Conservation (phyloP, 768 basidiomycete species). For the Mycena polygramma region DNA sequence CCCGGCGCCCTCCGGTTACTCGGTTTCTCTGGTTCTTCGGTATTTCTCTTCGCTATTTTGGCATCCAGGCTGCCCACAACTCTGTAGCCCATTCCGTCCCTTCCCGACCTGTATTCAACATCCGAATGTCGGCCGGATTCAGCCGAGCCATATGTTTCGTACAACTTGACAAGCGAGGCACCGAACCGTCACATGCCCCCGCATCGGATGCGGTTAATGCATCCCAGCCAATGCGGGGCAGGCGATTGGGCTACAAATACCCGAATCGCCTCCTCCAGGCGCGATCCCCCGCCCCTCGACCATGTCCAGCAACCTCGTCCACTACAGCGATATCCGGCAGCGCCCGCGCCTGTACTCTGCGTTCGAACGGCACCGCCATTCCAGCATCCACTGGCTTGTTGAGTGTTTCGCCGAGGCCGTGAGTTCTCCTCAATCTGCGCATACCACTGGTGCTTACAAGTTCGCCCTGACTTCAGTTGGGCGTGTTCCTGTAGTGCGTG, state of each 20-base stretch:
- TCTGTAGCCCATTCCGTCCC: too few species aligned
- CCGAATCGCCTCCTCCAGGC: neutral
- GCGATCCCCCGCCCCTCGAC: neutral
- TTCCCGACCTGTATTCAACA: neutral
- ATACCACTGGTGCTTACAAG: too few species aligned
- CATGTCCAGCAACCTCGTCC: conserved; percentile 19
- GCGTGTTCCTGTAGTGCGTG: conserved; percentile 66
- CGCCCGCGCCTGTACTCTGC: conserved; percentile 6
- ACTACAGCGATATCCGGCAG: conserved; percentile 19
- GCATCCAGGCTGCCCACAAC: too few species aligned
- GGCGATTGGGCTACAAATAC: conserved; percentile 24
- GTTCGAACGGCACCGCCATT: conserved; percentile 33
- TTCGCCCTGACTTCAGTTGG: conserved; percentile 60
- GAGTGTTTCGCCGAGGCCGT: conserved; percentile 76
- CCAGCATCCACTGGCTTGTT: conserved; percentile 62
- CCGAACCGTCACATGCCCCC: too few species aligned
- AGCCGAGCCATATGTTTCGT: too few species aligned
- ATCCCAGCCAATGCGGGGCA: neutral
- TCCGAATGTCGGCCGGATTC: too few species aligned
- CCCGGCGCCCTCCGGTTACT: neutral
- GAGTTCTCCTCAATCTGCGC: neutral
- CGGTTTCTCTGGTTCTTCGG: neutral
- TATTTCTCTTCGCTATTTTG: neutral
- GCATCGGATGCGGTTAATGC: neutral
- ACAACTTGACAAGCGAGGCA: too few species aligned